A percentile compares a stretch with the other conserved stretches of the same genome.
Conservation (phyloP, 1,284 basidiomycete genomes). For the Fomitopsis schrenkii region DNA sequence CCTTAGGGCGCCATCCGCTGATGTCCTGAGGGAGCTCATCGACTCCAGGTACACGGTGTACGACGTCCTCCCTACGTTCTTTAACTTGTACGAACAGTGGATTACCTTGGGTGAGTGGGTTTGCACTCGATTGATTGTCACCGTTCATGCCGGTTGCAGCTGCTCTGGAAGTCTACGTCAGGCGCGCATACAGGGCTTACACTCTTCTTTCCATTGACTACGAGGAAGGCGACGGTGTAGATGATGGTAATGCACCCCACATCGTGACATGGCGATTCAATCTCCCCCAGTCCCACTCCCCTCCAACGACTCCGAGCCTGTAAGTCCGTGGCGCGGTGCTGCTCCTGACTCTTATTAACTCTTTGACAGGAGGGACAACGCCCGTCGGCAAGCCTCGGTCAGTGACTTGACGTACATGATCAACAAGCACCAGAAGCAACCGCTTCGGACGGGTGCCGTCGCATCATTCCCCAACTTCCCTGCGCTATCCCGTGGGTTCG, state of each 20-base stretch:
- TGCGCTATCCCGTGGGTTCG: slow-evolving; percentile 72
- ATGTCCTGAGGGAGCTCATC: slow-evolving; percentile 89
- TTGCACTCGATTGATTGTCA: neutral
- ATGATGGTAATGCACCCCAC: slow-evolving; percentile 77
- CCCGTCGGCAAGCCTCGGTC: slow-evolving; percentile 76
- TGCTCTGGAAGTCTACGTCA: slow-evolving; percentile 94
- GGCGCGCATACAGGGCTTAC: slow-evolving; percentile 96
- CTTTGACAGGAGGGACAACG: slow-evolving; percentile 30
- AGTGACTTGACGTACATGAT: slow-evolving; percentile 93
- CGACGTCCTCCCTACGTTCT: slow-evolving; percentile 96
- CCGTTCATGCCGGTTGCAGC: slow-evolving; percentile 42
- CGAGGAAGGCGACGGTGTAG: slow-evolving; percentile 79
- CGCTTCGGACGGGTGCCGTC: slow-evolving; percentile 84
- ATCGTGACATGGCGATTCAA: slow-evolving; percentile 93
- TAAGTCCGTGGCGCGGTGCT: slow-evolving; percentile 33
- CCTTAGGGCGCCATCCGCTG: slow-evolving; percentile 73
- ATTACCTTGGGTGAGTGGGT: slow-evolving; percentile 68
- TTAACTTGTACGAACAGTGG: slow-evolving; percentile 82
- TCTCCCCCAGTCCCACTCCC: slow-evolving; percentile 79
- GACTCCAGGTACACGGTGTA: slow-evolving; percentile 97
- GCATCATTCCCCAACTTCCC: slow-evolving; percentile 82
- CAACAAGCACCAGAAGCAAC: slow-evolving; percentile 78
- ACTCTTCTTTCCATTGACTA: slow-evolving; percentile 90
- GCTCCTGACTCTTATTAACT: slow-evolving; percentile 15
- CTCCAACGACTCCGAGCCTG: slow-evolving; percentile 83